Conservation (phyloP, 176 grass and related monocot genomes). For the Guadua angustifolia region DNA sequence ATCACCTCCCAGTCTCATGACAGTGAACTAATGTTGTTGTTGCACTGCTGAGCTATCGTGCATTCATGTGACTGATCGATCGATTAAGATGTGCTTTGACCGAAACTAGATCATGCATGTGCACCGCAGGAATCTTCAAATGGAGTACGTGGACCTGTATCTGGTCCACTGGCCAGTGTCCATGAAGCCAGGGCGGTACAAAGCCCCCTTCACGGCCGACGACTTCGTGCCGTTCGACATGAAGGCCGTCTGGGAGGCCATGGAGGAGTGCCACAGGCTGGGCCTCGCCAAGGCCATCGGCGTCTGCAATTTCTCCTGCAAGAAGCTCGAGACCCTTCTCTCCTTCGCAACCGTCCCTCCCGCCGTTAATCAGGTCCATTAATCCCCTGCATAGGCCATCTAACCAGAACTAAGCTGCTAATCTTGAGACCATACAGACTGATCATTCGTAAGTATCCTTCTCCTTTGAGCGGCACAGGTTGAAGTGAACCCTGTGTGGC, state of each 20-base stretch:
- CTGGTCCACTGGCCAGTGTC: slow-evolving; percentile 60
- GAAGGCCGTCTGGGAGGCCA: slow-evolving; percentile 57
- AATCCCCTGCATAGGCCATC: neutral
- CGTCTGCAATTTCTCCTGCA: slow-evolving; percentile 69
- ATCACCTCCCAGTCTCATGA: neutral
- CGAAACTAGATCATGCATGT: neutral
- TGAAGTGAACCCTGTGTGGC: slow-evolving; percentile 77
- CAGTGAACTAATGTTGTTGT: neutral
- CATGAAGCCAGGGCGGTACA: slow-evolving; percentile 51
- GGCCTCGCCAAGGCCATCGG: slow-evolving; percentile 62
- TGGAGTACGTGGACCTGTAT: slow-evolving; percentile 66
- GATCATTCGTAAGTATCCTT: neutral
- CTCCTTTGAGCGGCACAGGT: slow-evolving; percentile 47
- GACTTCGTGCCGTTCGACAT: slow-evolving; percentile 59
- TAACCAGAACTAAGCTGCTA: neutral
- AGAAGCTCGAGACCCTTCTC: slow-evolving; percentile 53
- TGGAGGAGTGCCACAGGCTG: slow-evolving; percentile 67
- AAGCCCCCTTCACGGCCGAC: slow-evolving; percentile 44
- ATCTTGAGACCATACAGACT: neutral
- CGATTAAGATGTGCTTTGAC: neutral
- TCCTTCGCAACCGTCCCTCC: slow-evolving; percentile 56
- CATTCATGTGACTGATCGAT: neutral
- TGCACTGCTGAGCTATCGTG: neutral
- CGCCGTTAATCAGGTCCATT: slow-evolving; percentile 51
- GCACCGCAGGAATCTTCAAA: slow-evolving; percentile 4